A percentile compares a stretch with the other conserved stretches of the same genome.
Conservation (phyloP, 176 grass and related monocot genomes). For the Carex parvula region DNA sequence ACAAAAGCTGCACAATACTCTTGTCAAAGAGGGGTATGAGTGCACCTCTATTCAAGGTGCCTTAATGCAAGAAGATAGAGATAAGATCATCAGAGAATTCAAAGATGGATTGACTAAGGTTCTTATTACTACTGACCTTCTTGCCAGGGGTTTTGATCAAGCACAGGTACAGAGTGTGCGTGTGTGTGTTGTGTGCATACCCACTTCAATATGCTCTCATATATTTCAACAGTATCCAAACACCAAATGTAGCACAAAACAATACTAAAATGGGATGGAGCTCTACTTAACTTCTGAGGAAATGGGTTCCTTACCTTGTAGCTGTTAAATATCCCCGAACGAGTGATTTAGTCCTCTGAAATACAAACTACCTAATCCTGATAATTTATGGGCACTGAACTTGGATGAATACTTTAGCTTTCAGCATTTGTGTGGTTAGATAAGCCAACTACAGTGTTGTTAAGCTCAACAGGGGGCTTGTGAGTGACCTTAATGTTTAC, state of each 20-base stretch:
- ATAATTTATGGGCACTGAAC: not conserved
- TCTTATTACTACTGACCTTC: conserved; percentile 88
- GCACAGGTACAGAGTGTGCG: conserved; percentile 54
- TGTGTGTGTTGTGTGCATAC: not conserved
- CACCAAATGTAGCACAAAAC: not conserved
- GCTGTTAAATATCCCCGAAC: not conserved
- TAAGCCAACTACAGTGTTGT: not conserved
- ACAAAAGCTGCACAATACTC: conserved; percentile 53
- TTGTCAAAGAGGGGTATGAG: conserved; percentile 77
- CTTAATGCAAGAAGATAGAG: conserved; percentile 73
- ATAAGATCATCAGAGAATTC: conserved; percentile 91
- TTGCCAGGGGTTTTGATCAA: conserved; percentile 97
- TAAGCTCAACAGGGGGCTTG: not conserved
- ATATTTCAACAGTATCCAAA: not conserved
- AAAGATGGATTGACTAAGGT: conserved; percentile 88
- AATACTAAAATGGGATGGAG: not conserved
- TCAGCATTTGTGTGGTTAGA: not conserved
- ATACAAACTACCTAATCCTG: not conserved
- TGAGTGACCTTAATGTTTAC: not conserved
- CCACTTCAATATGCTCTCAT: not conserved
- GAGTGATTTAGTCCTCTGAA: not conserved
- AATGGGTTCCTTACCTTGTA: not conserved
- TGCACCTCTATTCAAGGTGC: conserved; percentile 94
- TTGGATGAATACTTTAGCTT: not conserved
- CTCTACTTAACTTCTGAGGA: not conserved